Percentiles rank a stretch among this genome's conserved stretches.
These are phyloP conservation scores for Diaporthe destruens DNA, from an alignment of 2,329 filamentous ascomycete species.

Conservation along the genomic window DNA sequence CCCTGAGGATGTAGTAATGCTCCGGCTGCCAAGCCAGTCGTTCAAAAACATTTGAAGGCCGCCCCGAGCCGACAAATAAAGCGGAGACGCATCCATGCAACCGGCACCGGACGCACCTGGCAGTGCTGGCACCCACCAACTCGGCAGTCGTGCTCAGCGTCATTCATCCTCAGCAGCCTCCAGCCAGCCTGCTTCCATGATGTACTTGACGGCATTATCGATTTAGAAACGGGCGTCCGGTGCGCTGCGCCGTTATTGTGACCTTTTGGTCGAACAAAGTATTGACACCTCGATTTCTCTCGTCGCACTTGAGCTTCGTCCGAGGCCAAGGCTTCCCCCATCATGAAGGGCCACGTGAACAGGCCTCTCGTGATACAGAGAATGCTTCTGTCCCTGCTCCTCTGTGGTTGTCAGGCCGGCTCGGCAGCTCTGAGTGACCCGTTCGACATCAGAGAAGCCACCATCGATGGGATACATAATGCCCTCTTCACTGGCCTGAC, in stretches of 20 bases:
- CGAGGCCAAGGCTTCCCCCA: not conserved
- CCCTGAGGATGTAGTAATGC: not conserved
- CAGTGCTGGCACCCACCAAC: too few species aligned
- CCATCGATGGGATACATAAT: slow-evolving; percentile 67
- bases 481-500: slow-evolving; percentile 64
- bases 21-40: slow-evolving; percentile 7
- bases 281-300: too few species aligned
- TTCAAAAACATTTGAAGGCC: slow-evolving; percentile 6
- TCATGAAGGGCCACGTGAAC: not conserved
- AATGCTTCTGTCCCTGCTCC: not conserved
- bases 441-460: slow-evolving; percentile 69
- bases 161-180: slow-evolving; percentile 10
- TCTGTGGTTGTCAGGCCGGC: not conserved
- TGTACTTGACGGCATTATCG: not conserved
- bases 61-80: slow-evolving; percentile 14
- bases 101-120: slow-evolving; percentile 24
- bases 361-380: not conserved
- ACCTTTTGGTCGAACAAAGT: not conserved
- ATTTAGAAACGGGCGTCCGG: not conserved
- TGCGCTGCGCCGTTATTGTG: not conserved
- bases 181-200: not conserved
- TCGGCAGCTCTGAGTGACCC: slow-evolving; percentile 35
- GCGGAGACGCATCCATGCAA: slow-evolving; percentile 14
- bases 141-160: slow-evolving; percentile 23
- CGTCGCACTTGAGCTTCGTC: not conserved